These are phyloP conservation scores for Fusarium sp. DNA, from an alignment of 2,329 filamentous ascomycete genomes.

Conservation along the genomic window DNA sequence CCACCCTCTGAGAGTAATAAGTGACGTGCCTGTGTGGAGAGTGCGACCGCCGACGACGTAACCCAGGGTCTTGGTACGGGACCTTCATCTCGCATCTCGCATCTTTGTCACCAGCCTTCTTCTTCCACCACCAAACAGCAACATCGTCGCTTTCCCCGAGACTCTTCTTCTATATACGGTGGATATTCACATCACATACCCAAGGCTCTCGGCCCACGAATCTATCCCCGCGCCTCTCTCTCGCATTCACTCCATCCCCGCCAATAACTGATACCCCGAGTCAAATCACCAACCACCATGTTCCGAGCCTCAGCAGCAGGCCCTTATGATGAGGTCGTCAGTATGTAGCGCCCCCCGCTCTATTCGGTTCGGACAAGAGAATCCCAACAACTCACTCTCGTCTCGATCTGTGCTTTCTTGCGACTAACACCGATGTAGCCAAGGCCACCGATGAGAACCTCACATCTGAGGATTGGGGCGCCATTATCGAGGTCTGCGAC, in stretches of 20 bases:
- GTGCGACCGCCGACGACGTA: conserved; percentile 27
- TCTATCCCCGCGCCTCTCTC: background rate
- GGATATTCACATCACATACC: conserved; percentile 10
- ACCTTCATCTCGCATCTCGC: conserved; percentile 21
- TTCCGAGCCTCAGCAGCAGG: conserved; percentile 65
- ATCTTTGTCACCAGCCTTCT: conserved; percentile 1
- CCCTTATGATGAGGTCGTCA: conserved; percentile 67
- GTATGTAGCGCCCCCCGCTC: conserved; percentile 50
- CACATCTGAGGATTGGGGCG: conserved; percentile 78
- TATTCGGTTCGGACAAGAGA: background rate
- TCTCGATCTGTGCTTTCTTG: background rate
- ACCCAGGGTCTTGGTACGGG: conserved; percentile 28
- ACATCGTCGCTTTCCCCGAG: background rate
- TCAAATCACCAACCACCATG: conserved; percentile 52
- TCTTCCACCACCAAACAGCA: background rate
- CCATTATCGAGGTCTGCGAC: conserved; percentile 71
- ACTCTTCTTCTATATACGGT: background rate
- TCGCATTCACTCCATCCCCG: conserved; percentile 5
- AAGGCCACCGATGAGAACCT: conserved; percentile 97
- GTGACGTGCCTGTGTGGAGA: conserved; percentile 34
- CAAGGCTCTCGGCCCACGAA: conserved; percentile 14
- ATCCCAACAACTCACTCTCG: background rate
- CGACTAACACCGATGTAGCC: conserved; percentile 50
- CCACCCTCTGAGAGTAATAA: background rate
- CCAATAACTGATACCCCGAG: conserved; percentile 16